A percentile compares a stretch with the other conserved stretches of the same genome.
These are phyloP conservation scores for Globisporangium emineosum DNA, from an alignment of 352 stramenopile genomes.

Conservation along the genomic window DNA sequence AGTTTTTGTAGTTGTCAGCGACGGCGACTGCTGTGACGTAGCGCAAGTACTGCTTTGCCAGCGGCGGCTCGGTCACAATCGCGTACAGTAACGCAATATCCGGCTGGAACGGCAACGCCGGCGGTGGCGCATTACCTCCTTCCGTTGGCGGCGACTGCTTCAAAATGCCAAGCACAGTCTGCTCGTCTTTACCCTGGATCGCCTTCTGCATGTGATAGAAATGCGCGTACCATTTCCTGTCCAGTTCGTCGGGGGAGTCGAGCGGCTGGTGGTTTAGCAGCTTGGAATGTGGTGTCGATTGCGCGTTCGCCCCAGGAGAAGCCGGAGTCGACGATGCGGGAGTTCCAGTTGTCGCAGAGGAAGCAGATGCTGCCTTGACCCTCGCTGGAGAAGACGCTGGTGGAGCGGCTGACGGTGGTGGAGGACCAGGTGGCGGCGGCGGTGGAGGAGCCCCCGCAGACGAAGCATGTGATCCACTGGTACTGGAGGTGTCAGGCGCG, in stretches of 20 bases:
- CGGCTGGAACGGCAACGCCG: constrained; percentile 63
- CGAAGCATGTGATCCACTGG: constrained; percentile 1
- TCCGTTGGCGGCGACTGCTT: constrained; percentile 45
- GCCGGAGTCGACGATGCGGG: constrained; percentile 23
- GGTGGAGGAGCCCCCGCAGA: constrained; percentile 24
- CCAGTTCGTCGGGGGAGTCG: constrained; percentile 72
- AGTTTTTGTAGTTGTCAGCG: constrained; percentile 72
- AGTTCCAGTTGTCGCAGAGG: constrained; percentile 1
- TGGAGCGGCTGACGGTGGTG: constrained; percentile 23
- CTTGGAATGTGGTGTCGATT: constrained; percentile 57
- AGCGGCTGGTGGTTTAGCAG: constrained; percentile 69
- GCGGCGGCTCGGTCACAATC: constrained; percentile 61
- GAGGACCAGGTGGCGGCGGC: constrained; percentile 36
- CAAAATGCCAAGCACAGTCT: constrained; percentile 42
- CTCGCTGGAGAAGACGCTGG: constrained; percentile 14
- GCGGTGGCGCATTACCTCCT: background rate
- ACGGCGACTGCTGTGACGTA: constrained; percentile 59
- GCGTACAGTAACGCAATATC: constrained; percentile 79
- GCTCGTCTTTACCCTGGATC: constrained; percentile 71
- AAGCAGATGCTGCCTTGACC: constrained; percentile 11
- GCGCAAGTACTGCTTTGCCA: constrained; percentile 76
- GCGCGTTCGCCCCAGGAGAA: constrained; percentile 24
- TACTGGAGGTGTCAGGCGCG: background rate
- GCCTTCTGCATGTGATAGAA: constrained; percentile 86
- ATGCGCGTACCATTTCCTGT: constrained; percentile 85